Base-by-base conservation (phyloP, 768 basidiomycete genomes). In the Sarcomyxa edulis region DNA sequence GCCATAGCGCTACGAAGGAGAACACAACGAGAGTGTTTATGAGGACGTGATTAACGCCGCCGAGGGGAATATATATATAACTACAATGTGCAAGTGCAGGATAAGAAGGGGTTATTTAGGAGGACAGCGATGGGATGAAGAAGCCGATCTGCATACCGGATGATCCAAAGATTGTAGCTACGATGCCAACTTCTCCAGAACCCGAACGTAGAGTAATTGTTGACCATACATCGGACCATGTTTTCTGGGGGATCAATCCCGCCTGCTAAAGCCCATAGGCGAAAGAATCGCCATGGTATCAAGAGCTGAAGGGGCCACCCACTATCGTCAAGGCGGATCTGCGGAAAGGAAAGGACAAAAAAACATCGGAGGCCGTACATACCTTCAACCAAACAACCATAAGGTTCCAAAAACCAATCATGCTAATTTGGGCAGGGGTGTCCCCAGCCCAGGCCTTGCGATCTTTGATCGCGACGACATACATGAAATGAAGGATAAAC, bases 141-240 rank as follows among this genome's bases (percentile, higher is more conserved):
- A 27, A 18, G 19, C 24, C 19, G 12, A 32, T 39, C 20, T 35
- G 45, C 61, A 2, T 59, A 92, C 88, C 94, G 71, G 25, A 92
- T 78, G 32, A 94, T 69, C 96, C 95, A 98, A 10, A 96, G 72
- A 53, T 98, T 99, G 61, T 93, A 97, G 46, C 86, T 90, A 6
- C 96, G 71, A 56, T 98, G 95, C 96, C 95, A 98, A 47, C 83
- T 84, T 46, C 92, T 64, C 96, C 96, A 98, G 60, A 99, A 98
- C 0, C 92, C 92, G 7, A 83, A 58, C 0, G 81, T 76, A 1
- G 94, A 96, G 55, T 97, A 97, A 58, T 97, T 98, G 59, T 98
- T 99, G 15, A 81, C 87, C 81, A 97, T 85, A 53, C 96, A 98
- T n/a, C 96, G 76, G 9, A 99, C 74, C 96, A 97, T 96, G 59